Conservation (phyloP, 306 rosid species). For the Oxytropis ochrocephala region DNA sequence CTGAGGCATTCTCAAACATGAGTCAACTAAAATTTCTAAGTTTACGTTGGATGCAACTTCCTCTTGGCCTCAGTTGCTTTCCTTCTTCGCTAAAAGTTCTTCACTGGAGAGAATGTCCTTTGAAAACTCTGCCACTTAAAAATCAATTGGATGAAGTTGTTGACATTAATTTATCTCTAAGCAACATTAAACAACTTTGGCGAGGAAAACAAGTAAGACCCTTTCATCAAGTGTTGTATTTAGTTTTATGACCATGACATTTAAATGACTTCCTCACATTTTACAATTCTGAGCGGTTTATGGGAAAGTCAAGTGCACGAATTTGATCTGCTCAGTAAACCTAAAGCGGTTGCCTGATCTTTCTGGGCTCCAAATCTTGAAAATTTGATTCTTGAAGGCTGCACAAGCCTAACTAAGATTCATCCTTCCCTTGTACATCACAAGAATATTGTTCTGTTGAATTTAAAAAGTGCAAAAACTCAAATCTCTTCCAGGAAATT, state of each 20-base stretch:
- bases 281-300: background rate
- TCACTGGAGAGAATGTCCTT: conserved; percentile 17
- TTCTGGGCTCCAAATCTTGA: conserved; percentile 3
- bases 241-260: background rate
- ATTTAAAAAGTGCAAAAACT: conserved; percentile 10
- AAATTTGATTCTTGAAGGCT: background rate
- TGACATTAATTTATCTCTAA: background rate
- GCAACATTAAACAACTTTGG: conserved; percentile 18
- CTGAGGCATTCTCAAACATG: conserved; percentile 16
- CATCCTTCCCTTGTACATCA: conserved; percentile 10
- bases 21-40: conserved; percentile 6
- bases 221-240: background rate
- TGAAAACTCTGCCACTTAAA: background rate
- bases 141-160: background rate
- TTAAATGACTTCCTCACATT: background rate
- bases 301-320: background rate
- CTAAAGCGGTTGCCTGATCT: conserved; percentile 2
- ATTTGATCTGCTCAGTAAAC: background rate
- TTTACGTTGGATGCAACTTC: background rate
- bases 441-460: background rate
- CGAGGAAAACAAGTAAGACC: conserved; percentile 2
- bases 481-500: conserved; percentile 14
- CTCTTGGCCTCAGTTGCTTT: background rate
- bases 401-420: background rate
- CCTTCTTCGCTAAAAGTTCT: conserved; percentile 4